A percentile compares a stretch with the other conserved stretches of the same genome.
Evolutionary conservation across 257 asterid genomes (phyloP).

Genomic region (Scutellaria barbata): DNA sequence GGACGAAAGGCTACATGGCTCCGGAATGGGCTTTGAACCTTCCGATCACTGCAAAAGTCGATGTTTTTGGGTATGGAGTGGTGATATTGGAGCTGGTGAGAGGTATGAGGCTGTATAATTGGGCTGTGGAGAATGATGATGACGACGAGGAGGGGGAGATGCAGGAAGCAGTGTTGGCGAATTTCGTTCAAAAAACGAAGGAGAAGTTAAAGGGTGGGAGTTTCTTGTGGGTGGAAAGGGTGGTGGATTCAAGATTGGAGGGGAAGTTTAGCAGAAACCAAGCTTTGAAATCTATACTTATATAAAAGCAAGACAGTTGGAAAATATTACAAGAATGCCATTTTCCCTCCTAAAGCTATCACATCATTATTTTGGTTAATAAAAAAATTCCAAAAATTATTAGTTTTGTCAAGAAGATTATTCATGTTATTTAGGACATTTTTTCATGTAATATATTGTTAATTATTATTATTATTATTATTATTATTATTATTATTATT

Average conservation of each 20-base stretch:
- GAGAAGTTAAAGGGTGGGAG: constrained; percentile 33
- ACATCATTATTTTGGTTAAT: too few species aligned
- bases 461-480: too few species aligned
- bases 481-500: too few species aligned
- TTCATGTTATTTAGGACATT: too few species aligned
- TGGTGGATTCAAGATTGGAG: constrained; percentile 65
- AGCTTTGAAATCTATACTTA: constrained; percentile 38
- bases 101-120: constrained; percentile 57
- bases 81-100: constrained; percentile 60
- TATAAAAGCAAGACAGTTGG: too few species aligned
- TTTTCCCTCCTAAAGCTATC: too few species aligned
- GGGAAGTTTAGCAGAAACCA: constrained; percentile 58
- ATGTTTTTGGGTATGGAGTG: constrained; percentile 62
- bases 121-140: constrained; percentile 44
- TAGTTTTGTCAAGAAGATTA: too few species aligned
- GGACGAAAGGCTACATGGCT: constrained; percentile 72
- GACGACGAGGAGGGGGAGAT: too few species aligned
- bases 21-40: constrained; percentile 63
- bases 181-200: constrained; percentile 39
- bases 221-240: constrained; percentile 49
- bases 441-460: too few species aligned
- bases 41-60: constrained; percentile 61
- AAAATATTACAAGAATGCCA: too few species aligned
- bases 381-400: too few species aligned
- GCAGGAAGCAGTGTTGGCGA: constrained; percentile 30